phyloP scores from a whole-genome alignment of 2,329 filamentous ascomycete species.

The Mycosphaerelloides madeirae region DNA sequence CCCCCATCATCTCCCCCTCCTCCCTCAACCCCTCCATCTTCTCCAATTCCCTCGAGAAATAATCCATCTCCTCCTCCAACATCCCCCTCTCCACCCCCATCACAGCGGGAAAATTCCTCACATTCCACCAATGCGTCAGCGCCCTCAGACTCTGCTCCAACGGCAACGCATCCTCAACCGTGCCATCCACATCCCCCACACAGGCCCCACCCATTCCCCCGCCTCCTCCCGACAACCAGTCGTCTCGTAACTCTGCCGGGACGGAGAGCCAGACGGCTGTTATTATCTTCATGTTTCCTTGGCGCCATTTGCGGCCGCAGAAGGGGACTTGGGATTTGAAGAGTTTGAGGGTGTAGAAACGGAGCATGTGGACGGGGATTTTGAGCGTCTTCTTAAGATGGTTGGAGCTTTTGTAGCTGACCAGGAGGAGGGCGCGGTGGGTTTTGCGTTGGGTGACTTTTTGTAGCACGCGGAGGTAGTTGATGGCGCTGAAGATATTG shows the following conservation, averaged over 20 bases:
- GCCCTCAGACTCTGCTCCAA: conserved; percentile 85
- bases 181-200: conserved; percentile 71
- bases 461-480: conserved; percentile 91
- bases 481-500: conserved; percentile 93
- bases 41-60: conserved; percentile 47
- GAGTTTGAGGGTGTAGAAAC: conserved; percentile 91
- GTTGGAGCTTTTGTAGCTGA: conserved; percentile 90
- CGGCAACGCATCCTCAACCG: conserved; percentile 87
- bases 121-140: conserved; percentile 91
- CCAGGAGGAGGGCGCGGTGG: conserved; percentile 86
- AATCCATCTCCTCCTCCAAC: conserved; percentile 44
- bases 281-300: conserved; percentile 97
- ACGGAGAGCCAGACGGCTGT: conserved; percentile 95
- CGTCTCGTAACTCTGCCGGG: conserved; percentile 84
- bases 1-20: conserved; percentile 14
- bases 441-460: conserved; percentile 96
- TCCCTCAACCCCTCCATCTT: conserved; percentile 42
- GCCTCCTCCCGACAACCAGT: conserved; percentile 79
- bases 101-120: conserved; percentile 73
- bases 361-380: conserved; percentile 78
- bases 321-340: conserved; percentile 99
- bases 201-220: conserved; percentile 35
- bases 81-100: conserved; percentile 52
- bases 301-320: conserved; percentile 95
- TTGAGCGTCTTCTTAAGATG: conserved; percentile 89